Percentiles rank a stretch among this genome's conserved stretches.
These are phyloP conservation scores for Ogataea henricii DNA, from an alignment of 805 yeast genomes.

Conservation along the genomic window DNA sequence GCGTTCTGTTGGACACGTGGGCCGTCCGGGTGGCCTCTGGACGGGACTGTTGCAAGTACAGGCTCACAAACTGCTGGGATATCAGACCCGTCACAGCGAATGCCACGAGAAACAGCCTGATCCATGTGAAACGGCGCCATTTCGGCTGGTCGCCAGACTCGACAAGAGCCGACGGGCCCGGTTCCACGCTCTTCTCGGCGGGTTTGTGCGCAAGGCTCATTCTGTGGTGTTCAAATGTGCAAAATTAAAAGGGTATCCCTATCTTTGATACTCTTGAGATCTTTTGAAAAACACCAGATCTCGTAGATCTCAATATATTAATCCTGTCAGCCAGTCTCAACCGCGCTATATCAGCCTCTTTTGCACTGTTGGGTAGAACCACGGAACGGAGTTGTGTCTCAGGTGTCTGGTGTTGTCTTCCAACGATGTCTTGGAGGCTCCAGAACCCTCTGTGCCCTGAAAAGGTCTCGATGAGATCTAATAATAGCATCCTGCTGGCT, in stretches of 20 bases:
- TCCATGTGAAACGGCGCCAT: not conserved
- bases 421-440: not conserved
- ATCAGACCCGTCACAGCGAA: not conserved
- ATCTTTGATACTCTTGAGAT: not conserved
- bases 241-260: too few relatives aligned
- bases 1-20: not conserved
- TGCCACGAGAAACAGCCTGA: not conserved
- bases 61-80: not conserved
- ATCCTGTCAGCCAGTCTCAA: not conserved
- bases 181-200: not conserved
- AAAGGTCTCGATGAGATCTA: not conserved
- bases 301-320: slow-evolving; percentile 1
- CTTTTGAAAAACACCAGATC: slow-evolving; percentile 1
- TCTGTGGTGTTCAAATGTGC: too few relatives aligned
- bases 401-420: not conserved
- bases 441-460: not conserved
- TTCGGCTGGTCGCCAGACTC: not conserved
- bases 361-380: not conserved
- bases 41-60: too few relatives aligned
- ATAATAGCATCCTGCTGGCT: slow-evolving; percentile 7
- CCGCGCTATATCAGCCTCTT: slow-evolving; percentile 1
- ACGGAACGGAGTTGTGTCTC: not conserved
- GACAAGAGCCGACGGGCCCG: not conserved
- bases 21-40: not conserved
- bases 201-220: not conserved